Percentiles rank a stretch among this genome's conserved stretches.
Evolutionary conservation across 805 yeast species (phyloP).

Genomic region (Yamadazyma ubonensis): DNA sequence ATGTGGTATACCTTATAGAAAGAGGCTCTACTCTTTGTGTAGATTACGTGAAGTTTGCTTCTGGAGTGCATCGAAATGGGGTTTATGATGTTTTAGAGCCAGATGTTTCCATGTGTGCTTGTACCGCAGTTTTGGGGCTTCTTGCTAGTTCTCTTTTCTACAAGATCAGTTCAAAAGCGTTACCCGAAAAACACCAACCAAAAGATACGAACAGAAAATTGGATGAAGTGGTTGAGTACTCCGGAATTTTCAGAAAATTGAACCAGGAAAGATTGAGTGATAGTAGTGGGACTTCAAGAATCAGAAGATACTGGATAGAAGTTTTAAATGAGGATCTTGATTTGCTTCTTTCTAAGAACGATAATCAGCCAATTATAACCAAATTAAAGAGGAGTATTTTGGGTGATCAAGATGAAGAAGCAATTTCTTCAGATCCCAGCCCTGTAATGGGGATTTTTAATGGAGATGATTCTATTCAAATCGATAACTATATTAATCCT

Average conservation of each 20-base stretch:
- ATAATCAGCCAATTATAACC: not conserved
- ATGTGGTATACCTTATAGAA: conserved; percentile 3
- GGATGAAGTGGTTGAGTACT: not conserved
- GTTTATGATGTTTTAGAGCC: conserved; percentile 1
- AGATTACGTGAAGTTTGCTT: conserved; percentile 2
- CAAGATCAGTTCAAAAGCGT: conserved; percentile 2
- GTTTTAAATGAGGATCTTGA: conserved; percentile 12
- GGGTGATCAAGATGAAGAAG: conserved; percentile 1
- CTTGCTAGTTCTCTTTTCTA: conserved; percentile 8
- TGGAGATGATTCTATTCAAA: too few relatives aligned
- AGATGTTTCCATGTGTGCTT: not conserved
- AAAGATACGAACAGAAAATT: conserved; percentile 1
- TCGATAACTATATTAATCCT: not conserved
- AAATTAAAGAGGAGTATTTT: conserved; percentile 5
- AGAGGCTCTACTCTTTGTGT: conserved; percentile 1
- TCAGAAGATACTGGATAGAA: conserved; percentile 12
- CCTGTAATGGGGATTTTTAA: too few relatives aligned
- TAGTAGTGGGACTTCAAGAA: conserved; percentile 13
- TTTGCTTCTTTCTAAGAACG: conserved; percentile 3
- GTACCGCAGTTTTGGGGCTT: conserved; percentile 7
- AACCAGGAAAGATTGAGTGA: conserved; percentile 6
- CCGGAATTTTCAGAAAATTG: not conserved
- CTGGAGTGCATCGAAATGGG: not conserved
- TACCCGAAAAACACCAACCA: conserved; percentile 4
- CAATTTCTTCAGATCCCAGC: too few relatives aligned